Base-by-base conservation (phyloP, 768 basidiomycete species). In the Phanerochaete sordida region DNA sequence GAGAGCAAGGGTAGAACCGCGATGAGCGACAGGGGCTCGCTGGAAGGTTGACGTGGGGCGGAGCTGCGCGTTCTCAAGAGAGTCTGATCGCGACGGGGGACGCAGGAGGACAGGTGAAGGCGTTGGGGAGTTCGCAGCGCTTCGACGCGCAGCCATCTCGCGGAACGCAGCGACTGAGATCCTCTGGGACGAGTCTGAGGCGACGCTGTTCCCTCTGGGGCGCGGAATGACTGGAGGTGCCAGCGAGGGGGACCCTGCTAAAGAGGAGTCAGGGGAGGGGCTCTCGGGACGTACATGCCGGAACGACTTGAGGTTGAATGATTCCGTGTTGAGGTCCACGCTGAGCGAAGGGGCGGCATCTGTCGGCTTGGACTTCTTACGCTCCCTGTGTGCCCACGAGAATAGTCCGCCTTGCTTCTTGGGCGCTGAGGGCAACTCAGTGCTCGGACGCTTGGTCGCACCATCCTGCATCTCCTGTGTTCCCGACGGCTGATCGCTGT, bases 101-200 rank as follows among this genome's bases (percentile, higher is more conserved):
- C 74, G 77, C 64, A 76, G 62, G 55, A 46, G 64, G 53, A 60
- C 28, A 26, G 65, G 77, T 35, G 76, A 82, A 30, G 85, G 81
- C 0, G 73, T 77, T 11, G 88, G 88, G 0, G 87, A 88, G 55
- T 80, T 82, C 13, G 86, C 78, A 27, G 77, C 71, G 64, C 85
- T 85, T 50, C 86, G 78, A 44, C 88, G 76, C 3, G 88, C 86
- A 58, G 90, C 87, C 21, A 82, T 88, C 75, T 91, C 90, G 56
- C 87, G 83, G 69, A 92, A 92, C 2, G 90, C 90, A 2, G 88
- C 90, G 31, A 92, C 86, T 8, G 88, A 88, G 26, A 92, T 91
- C 56, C 88, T 82, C 62, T 90, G 89, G 1, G 85, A 85, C 5
- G 84, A 76, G 43, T 89, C 86, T 2, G 87, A 87, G 19, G 81